Conservation (phyloP, 2,329 filamentous ascomycete species). For the Thelonectria blattea region DNA sequence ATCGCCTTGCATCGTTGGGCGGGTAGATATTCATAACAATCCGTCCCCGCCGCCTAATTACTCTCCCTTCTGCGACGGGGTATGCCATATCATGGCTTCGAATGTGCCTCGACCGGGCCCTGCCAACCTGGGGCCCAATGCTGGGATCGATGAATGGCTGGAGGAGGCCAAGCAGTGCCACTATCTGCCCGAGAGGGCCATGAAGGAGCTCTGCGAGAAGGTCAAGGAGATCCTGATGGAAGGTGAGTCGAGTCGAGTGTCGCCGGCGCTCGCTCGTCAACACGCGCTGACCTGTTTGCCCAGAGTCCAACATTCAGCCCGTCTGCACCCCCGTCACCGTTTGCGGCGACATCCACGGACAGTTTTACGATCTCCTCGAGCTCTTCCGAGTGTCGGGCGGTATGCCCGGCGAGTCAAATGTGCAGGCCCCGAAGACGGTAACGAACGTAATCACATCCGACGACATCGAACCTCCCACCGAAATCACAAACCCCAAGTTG, state of each 20-base stretch:
- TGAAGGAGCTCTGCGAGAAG: slow-evolving; percentile 99
- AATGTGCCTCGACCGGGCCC: slow-evolving; percentile 86
- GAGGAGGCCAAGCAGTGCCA: slow-evolving; percentile 97
- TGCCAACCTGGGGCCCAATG: slow-evolving; percentile 81
- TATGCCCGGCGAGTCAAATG: slow-evolving; percentile 84
- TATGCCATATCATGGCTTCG: slow-evolving; percentile 46
- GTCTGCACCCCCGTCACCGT: slow-evolving; percentile 95
- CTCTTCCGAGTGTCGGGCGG: slow-evolving; percentile 95
- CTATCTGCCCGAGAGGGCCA: slow-evolving; percentile 92
- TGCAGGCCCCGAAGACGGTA: slow-evolving; percentile 70
- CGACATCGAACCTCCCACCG: slow-evolving; percentile 88
- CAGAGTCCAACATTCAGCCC: slow-evolving; percentile 99
- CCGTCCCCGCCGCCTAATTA: slow-evolving; percentile 27
- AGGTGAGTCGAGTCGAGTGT: slow-evolving; percentile 57
- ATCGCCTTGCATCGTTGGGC: slow-evolving; percentile 33
- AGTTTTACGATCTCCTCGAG: slow-evolving; percentile 97
- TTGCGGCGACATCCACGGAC: slow-evolving; percentile 97
- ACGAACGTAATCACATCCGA: slow-evolving; percentile 84
- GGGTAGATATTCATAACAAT: slow-evolving; percentile 29
- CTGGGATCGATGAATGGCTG: slow-evolving; percentile 94
- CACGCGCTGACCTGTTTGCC: slow-evolving; percentile 25
- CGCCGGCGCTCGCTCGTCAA: slow-evolving; percentile 4
- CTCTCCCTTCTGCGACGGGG: slow-evolving; percentile 32
- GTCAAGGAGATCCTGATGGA: slow-evolving; percentile 99
- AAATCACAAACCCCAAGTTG: slow-evolving; percentile 86